Conservation (phyloP, 805 yeast species). For the Starmerella vitae region DNA sequence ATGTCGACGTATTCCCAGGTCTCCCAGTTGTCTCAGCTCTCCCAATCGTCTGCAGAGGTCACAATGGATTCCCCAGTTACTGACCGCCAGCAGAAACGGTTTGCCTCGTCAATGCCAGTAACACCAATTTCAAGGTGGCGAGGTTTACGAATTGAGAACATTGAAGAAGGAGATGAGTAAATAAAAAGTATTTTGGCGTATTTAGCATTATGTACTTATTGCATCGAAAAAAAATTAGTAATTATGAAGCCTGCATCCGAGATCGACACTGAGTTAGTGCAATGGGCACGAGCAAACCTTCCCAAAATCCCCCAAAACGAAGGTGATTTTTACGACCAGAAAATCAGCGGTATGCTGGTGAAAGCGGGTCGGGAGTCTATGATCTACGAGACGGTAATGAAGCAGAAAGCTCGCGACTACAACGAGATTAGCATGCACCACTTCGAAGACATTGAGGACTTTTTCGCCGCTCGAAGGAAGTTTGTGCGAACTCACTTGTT, state of each 20-base stretch:
- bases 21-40: constrained; percentile 19
- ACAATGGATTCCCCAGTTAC: too few relatives aligned
- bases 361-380: constrained; percentile 25
- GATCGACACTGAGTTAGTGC: constrained; percentile 11
- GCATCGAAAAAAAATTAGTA: too few relatives aligned
- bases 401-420: constrained; percentile 25
- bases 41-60: constrained; percentile 19
- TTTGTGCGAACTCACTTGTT: constrained; percentile 31
- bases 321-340: constrained; percentile 36
- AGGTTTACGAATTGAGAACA: too few relatives aligned
- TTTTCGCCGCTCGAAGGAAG: constrained; percentile 28
- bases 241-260: constrained; percentile 11
- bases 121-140: too few relatives aligned
- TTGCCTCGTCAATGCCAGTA: too few relatives aligned
- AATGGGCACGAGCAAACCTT: constrained; percentile 16
- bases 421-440: constrained; percentile 21
- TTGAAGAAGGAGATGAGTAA: too few relatives aligned
- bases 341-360: constrained; percentile 42
- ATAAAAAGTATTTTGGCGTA: too few relatives aligned
- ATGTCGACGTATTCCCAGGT: constrained; percentile 20
- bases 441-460: constrained; percentile 20
- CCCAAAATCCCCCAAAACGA: constrained; percentile 9
- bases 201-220: too few relatives aligned
- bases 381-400: constrained; percentile 24
- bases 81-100: too few relatives aligned